Base-by-base conservation (phyloP, 192 early-diverging fungal genomes). In the Coemansia sp. region DNA sequence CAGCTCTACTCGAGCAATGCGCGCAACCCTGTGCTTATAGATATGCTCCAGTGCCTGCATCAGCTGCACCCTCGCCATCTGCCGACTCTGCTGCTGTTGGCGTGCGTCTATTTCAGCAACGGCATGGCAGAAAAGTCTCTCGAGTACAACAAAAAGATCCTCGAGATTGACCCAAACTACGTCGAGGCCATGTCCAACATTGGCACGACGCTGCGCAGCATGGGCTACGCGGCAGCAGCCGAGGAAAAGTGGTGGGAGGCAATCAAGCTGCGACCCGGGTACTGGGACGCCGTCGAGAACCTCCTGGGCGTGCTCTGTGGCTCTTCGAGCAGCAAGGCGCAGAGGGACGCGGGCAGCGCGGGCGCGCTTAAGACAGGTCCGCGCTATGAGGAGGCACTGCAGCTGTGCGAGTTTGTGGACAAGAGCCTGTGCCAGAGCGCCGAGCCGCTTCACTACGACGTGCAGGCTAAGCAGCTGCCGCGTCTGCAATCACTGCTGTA, bases 281-380 rank as follows among this genome's bases (percentile, higher is more conserved):
- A 95, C 75, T 95, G 91, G 91, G 93, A 95, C 61, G 93, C 91
- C 5, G 88, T 88, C 23, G 90, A 93, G 67, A 94, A 94, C 62
- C 81, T 95, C 32, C 87, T 94, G 30, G 89, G 90, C 18, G 85
- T 93, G 24, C 72, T 94, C 39, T 92, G 90, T 75, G 55, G 63
- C 36, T n/a, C 52, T 42, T 42, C 39, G 3, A 42, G 39, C 39
- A 42, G 13, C 14, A 16, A 9, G 39, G 13, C 14, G 16, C 22
- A 39, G 32, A 62, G 22, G 10, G 46, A 48, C 47, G 18, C 54
- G 3, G 39, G 45, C 16, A 47, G 48, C 4, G n/a, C 61, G 47
- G 23, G 34, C 64, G 51, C 57, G 1, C 50, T 52, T 4, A 61
- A 53, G 5, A 49, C 48, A 8, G 65, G 69, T 3, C 84, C 86